Percentiles rank a stretch among this genome's conserved stretches.
Conservation (phyloP, 2,329 filamentous ascomycete genomes). For the Arthroderma sp. region DNA sequence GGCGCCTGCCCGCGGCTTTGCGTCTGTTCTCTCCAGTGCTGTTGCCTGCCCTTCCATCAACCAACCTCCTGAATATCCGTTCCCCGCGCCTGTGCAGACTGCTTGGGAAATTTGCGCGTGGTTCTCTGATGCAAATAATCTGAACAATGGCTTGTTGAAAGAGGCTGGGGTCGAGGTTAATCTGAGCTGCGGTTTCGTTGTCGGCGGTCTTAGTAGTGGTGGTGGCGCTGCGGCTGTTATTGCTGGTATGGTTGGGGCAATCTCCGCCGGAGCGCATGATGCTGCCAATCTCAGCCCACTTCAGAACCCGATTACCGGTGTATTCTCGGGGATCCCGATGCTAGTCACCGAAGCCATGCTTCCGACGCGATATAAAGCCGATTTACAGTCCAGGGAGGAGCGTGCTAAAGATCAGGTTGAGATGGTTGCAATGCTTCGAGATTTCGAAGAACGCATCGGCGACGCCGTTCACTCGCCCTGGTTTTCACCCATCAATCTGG, state of each 20-base stretch:
- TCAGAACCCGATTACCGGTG: not conserved
- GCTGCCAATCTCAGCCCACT: not conserved
- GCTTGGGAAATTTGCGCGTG: not conserved
- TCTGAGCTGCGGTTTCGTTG: not conserved
- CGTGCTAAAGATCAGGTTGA: too few species aligned
- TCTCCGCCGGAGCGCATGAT: not conserved
- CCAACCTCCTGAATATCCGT: too few species aligned
- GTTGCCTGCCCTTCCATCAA: too few species aligned
- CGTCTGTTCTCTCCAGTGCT: too few species aligned
- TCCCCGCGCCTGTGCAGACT: too few species aligned
- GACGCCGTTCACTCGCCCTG: too few species aligned
- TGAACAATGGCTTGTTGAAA: slow-evolving; percentile 1
- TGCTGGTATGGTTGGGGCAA: not conserved
- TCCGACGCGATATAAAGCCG: too few species aligned
- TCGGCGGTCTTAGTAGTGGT: not conserved
- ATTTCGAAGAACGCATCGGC: too few species aligned
- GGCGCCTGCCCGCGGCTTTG: too few species aligned
- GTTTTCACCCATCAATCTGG: too few species aligned
- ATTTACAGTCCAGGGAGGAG: too few species aligned
- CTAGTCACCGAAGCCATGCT: not conserved
- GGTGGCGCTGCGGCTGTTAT: not conserved
- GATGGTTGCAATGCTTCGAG: too few species aligned
- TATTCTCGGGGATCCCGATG: not conserved
- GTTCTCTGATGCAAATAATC: not conserved
- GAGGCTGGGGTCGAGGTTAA: not conserved